phyloP scores from a whole-genome alignment of 768 basidiomycete genomes.

The Inosperma sp. region DNA sequence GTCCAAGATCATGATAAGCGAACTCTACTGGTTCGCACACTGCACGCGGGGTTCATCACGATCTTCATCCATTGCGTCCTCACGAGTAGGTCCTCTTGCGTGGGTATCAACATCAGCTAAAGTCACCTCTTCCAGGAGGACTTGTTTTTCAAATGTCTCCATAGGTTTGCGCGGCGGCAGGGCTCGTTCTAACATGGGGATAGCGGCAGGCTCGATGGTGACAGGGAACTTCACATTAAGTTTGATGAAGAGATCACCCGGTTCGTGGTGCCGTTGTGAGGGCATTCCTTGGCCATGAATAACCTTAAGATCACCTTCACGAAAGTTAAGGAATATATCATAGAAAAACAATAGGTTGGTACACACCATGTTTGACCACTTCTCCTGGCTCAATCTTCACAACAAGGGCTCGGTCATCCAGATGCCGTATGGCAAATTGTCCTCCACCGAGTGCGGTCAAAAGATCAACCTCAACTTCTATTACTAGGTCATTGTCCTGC shows the following conservation, averaged over 20 bases:
- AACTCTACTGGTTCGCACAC: constrained; percentile 79
- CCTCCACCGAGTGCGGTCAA: constrained; percentile 93
- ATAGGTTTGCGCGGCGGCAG: constrained; percentile 73
- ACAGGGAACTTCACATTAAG: constrained; percentile 90
- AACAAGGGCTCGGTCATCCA: constrained; percentile 86
- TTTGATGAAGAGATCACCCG: constrained; percentile 88
- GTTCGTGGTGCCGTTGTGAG: constrained; percentile 94
- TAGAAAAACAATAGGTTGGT: neutral
- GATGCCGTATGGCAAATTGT: constrained; percentile 81
- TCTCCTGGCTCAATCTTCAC: constrained; percentile 86
- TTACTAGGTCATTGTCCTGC: constrained; percentile 81
- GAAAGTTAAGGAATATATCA: constrained; percentile 8
- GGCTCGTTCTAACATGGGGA: constrained; percentile 75
- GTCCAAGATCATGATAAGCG: neutral
- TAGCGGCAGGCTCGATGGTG: constrained; percentile 56
- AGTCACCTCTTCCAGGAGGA: constrained; percentile 78
- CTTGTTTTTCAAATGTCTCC: constrained; percentile 60
- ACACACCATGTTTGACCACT: constrained; percentile 86
- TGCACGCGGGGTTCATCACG: constrained; percentile 90
- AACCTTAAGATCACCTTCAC: constrained; percentile 73
- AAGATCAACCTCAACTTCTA: constrained; percentile 87
- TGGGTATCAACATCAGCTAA: constrained; percentile 76
- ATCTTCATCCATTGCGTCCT: constrained; percentile 93
- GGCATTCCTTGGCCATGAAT: constrained; percentile 98
- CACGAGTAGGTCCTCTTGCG: constrained; percentile 47